These are phyloP conservation scores for Cordyceps cicadae DNA, from an alignment of 2,329 filamentous ascomycete species.

Conservation along the genomic window DNA sequence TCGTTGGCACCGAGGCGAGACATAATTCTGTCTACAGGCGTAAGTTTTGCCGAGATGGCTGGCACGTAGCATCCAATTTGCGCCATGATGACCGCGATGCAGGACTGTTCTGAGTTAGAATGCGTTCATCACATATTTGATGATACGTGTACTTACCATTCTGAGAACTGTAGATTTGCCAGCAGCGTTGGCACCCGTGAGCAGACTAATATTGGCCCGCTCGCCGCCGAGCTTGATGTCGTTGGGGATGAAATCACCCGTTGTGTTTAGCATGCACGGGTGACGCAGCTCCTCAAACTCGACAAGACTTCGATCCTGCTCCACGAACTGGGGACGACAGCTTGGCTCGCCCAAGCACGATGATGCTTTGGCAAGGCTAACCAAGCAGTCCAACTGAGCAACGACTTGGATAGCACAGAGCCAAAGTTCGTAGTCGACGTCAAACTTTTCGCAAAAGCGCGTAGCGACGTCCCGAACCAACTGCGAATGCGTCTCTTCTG, in stretches of 20 bases:
- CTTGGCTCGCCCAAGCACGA: slow-evolving; percentile 74
- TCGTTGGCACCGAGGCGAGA: slow-evolving; percentile 94
- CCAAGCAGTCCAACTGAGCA: slow-evolving; percentile 87
- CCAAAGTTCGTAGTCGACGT: slow-evolving; percentile 79
- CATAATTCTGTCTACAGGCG: slow-evolving; percentile 96
- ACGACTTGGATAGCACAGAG: slow-evolving; percentile 82
- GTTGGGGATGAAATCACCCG: slow-evolving; percentile 94
- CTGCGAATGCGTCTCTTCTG: slow-evolving; percentile 87
- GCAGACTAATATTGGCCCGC: slow-evolving; percentile 72
- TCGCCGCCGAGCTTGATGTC: slow-evolving; percentile 80
- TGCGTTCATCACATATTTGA: not conserved
- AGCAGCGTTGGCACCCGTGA: slow-evolving; percentile 94
- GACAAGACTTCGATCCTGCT: slow-evolving; percentile 76
- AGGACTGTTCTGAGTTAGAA: slow-evolving; percentile 52
- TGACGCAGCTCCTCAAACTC: slow-evolving; percentile 90
- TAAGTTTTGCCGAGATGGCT: slow-evolving; percentile 71
- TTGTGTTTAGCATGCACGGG: slow-evolving; percentile 84
- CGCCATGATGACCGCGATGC: slow-evolving; percentile 92
- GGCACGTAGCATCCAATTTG: slow-evolving; percentile 93
- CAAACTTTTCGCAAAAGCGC: slow-evolving; percentile 81
- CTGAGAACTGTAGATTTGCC: slow-evolving; percentile 94
- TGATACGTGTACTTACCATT: slow-evolving; percentile 56
- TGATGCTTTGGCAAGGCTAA: slow-evolving; percentile 86
- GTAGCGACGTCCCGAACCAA: slow-evolving; percentile 78
- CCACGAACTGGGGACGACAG: slow-evolving; percentile 81